Base-by-base conservation (phyloP, 2,329 filamentous ascomycete genomes). In the Xylariaceae sp. region DNA sequence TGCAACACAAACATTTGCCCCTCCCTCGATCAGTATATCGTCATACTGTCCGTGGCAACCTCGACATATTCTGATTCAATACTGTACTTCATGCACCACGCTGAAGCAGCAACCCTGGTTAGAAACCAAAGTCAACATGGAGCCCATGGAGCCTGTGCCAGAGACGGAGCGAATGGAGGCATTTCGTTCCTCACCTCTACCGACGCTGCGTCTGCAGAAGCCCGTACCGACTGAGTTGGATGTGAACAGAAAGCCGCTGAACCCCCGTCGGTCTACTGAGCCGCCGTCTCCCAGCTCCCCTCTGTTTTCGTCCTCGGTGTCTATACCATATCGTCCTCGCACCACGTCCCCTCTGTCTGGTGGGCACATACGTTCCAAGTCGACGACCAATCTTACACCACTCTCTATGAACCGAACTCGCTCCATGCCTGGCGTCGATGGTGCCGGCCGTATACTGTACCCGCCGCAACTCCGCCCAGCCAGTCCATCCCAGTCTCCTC, bases 91-190 rank as follows among this genome's bases (percentile, higher is more conserved):
- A 18, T 38, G 41, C 19, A 38, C 38, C 13, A 19, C 10, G 48
- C 42, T 18, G 31, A 34, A 44, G 45, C 17, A 33, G 36, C n/a
- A 18, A n/a, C 16, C 18, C 39, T 46, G 39, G 18, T 17, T 48
- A 18, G 45, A 38, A 16, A 36, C n/a, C 36, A 16, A 13, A 57
- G 13, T 45, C 67, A 69, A 62, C 22, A 28, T 28, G 22, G 22
- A 28, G 22, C 22, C 22, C 61, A 87, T 87, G 83, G 83, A 87
- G 70, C 81, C 83, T 53, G 83, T 87, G 63, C 83, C 83, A 60
- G 83, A 87, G 73, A 84, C 83, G 45, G 81, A 86, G 74, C 77
- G 82, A 58, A 82, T 87, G 78, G 82, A 86, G 74, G 81, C 82
- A 67, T 87, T 86, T 65, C 79, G 76, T 56, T 71, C 81, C 49